phyloP scores from a whole-genome alignment of 169 alveolate genomes.

The Amoebophrya sp. region DNA sequence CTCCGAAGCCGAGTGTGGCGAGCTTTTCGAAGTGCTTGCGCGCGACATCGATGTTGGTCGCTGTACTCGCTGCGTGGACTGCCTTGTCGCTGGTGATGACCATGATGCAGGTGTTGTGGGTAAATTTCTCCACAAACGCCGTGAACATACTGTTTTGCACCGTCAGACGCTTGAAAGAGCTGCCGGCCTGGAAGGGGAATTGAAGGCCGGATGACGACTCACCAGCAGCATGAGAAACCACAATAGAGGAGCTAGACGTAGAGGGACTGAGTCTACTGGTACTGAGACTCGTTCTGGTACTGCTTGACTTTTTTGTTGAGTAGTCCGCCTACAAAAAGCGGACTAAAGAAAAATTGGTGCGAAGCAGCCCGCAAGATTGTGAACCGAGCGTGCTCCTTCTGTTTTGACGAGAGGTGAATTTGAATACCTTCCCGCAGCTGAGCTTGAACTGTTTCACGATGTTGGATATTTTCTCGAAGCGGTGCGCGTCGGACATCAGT shows the following conservation, averaged over 20 bases:
- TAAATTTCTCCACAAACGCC: constrained; percentile 71
- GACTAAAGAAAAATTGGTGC: neutral
- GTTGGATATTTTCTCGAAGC: constrained; percentile 81
- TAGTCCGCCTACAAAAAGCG: no score
- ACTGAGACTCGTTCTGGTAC: no score
- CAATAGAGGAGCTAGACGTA: no score
- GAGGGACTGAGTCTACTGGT: no score
- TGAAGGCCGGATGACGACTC: neutral
- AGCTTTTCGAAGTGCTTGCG: constrained; percentile 35
- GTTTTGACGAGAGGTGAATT: neutral
- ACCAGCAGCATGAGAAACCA: neutral
- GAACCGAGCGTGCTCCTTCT: neutral
- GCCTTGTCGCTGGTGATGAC: constrained; percentile 57
- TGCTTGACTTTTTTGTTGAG: no score
- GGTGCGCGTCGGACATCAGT: constrained; percentile 53
- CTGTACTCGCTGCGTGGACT: constrained; percentile 15
- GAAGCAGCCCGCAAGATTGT: neutral
- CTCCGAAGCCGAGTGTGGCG: no score
- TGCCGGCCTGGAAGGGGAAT: constrained; percentile 39
- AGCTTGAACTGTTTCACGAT: constrained; percentile 78
- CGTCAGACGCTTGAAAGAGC: constrained; percentile 58
- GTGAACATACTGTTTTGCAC: constrained; percentile 60
- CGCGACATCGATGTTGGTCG: constrained; percentile 37
- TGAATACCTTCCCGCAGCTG: constrained; percentile 60
- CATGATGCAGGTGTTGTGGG: constrained; percentile 72